A percentile compares a stretch with the other conserved stretches of the same genome.
phyloP scores from a whole-genome alignment of 2,329 filamentous ascomycete genomes.

The Fusarium clavum region DNA sequence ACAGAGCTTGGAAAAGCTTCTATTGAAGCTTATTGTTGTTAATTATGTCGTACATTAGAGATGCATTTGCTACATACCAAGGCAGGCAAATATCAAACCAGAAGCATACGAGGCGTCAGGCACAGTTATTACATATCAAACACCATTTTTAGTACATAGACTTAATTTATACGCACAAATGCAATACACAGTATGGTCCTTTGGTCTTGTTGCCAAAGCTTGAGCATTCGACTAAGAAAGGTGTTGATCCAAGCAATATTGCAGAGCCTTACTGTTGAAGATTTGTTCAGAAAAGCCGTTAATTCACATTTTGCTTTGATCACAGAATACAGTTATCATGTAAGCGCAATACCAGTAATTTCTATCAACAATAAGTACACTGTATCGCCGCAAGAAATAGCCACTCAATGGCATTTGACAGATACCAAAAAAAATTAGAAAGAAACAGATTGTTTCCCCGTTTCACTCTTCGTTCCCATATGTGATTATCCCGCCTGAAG shows the following conservation, averaged over 20 bases:
- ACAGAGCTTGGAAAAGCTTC: slow-evolving; percentile 10
- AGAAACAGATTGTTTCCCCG: slow-evolving; percentile 15
- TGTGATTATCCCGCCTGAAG: slow-evolving; percentile 22
- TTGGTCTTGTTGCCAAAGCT: background rate
- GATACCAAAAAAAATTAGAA: slow-evolving; percentile 3
- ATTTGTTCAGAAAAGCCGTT: background rate
- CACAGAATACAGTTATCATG: background rate
- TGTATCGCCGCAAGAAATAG: slow-evolving; percentile 13
- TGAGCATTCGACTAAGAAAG: background rate
- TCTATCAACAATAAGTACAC: slow-evolving; percentile 12
- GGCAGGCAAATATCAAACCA: background rate
- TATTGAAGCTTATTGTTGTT: slow-evolving; percentile 5
- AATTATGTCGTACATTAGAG: background rate
- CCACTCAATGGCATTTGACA: slow-evolving; percentile 1
- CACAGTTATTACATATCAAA: background rate
- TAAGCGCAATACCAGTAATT: background rate
- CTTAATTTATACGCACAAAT: background rate
- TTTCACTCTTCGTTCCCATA: slow-evolving; percentile 22
- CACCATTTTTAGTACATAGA: background rate
- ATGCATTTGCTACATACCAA: background rate
- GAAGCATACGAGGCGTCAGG: background rate
- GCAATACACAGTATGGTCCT: background rate
- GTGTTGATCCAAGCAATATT: background rate
- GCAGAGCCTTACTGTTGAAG: background rate
- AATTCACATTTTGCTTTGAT: background rate